phyloP scores from a whole-genome alignment of 164 flowering plant genomes.

The Protea cynaroides region DNA sequence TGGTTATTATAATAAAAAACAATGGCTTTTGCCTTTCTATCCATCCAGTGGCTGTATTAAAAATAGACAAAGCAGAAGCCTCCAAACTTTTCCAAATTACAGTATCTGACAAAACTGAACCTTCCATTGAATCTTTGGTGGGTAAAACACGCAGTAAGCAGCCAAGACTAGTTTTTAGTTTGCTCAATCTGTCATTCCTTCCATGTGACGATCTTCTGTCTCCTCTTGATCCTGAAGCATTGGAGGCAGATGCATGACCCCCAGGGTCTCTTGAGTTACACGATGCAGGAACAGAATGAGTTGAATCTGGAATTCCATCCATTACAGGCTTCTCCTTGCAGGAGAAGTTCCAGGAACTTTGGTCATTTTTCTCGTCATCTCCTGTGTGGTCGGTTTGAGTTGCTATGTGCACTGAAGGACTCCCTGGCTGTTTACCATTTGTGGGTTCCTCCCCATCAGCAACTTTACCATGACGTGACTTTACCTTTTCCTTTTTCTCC shows the following conservation, averaged over 20 bases:
- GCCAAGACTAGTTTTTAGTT: conserved; percentile 12
- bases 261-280: conserved; percentile 16
- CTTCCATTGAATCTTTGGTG: conserved; percentile 21
- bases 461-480: conserved; percentile 25
- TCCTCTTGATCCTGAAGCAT: conserved; percentile 21
- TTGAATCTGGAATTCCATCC: conserved; percentile 17
- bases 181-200: conserved; percentile 10
- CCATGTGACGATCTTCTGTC: conserved; percentile 16
- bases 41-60: conserved; percentile 42
- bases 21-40: conserved; percentile 51
- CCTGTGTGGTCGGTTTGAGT: conserved; percentile 14
- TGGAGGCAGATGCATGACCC: conserved; percentile 16
- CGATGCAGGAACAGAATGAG: conserved; percentile 15
- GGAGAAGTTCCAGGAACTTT: conserved; percentile 22
- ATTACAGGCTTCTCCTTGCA: conserved; percentile 28
- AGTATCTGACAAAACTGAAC: conserved; percentile 22
- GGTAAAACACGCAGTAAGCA: conserved; percentile 19
- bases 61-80: conserved; percentile 26
- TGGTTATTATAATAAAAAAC: conserved; percentile 23
- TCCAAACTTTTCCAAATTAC: conserved; percentile 27
- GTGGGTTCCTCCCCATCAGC: conserved; percentile 31
- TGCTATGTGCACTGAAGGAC: conserved; percentile 12
- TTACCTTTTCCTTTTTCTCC: conserved; percentile 23
- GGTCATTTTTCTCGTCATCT: conserved; percentile 32
- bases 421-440: conserved; percentile 23